These are phyloP conservation scores for Rhodotorula sphaerocarpa DNA, from an alignment of 768 basidiomycete species.

Conservation along the genomic window DNA sequence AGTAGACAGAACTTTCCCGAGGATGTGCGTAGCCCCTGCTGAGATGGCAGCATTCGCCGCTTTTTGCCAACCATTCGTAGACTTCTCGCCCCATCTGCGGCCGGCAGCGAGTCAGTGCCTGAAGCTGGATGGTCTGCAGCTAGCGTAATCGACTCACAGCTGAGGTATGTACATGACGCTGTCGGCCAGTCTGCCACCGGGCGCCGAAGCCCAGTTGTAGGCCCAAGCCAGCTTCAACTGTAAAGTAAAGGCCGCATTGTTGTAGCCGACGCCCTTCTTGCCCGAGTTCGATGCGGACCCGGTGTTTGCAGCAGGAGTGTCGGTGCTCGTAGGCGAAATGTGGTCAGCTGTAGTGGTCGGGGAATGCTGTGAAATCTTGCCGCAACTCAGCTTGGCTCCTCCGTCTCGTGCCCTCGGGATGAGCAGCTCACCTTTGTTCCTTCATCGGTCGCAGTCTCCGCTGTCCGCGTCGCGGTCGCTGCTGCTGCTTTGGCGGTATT, in stretches of 20 bases:
- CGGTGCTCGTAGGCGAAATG: too few species aligned
- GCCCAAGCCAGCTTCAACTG: conserved; percentile 12
- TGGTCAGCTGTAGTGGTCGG: too few species aligned
- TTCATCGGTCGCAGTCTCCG: too few species aligned
- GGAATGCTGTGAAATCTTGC: too few species aligned
- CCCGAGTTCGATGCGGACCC: not conserved
- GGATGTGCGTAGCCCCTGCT: conserved; percentile 14
- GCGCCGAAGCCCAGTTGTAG: conserved; percentile 4
- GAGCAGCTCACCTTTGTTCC: too few species aligned
- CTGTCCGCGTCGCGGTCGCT: too few species aligned
- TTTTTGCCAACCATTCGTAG: conserved; percentile 2
- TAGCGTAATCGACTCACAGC: conserved; percentile 15
- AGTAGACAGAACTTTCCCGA: not conserved
- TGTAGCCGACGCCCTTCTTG: conserved; percentile 21
- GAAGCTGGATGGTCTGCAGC: not conserved
- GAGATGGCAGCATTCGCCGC: not conserved
- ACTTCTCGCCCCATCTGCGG: conserved; percentile 15
- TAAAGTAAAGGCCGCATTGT: not conserved
- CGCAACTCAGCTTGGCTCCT: too few species aligned
- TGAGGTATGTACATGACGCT: conserved; percentile 21
- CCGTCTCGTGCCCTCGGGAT: too few species aligned
- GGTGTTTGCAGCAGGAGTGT: not conserved
- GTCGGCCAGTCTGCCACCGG: not conserved
- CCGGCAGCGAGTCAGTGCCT: too few species aligned
- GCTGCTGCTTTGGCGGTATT: too few species aligned